phyloP scores from a whole-genome alignment of 495 filamentous ascomycete species.

The Penicillium pancosmium region DNA sequence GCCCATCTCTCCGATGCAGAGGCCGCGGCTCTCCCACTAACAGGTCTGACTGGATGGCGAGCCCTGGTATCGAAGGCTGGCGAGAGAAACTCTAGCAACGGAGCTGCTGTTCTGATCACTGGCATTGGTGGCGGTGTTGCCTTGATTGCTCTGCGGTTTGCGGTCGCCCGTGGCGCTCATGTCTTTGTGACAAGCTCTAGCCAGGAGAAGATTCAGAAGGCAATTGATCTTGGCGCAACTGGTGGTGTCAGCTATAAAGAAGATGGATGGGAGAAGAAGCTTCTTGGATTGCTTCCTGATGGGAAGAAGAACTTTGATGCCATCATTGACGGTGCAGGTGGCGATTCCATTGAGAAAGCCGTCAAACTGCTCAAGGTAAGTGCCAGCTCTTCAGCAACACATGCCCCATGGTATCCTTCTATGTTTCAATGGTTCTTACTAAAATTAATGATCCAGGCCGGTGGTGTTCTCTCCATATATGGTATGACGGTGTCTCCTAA shows the following conservation, averaged over 20 bases:
- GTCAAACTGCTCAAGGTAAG: slow-evolving; percentile 59
- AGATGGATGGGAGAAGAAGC: slow-evolving; percentile 68
- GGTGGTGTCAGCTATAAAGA: slow-evolving; percentile 72
- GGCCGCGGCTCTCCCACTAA: slow-evolving; percentile 79
- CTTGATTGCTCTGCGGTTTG: slow-evolving; percentile 69
- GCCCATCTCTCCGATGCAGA: slow-evolving; percentile 69
- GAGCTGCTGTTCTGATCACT: slow-evolving; percentile 70
- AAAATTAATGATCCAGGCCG: slow-evolving; percentile 35
- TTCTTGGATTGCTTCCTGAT: slow-evolving; percentile 56
- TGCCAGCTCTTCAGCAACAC: background rate
- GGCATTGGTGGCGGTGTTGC: slow-evolving; percentile 84
- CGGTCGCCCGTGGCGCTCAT: slow-evolving; percentile 62
- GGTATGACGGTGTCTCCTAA: slow-evolving; percentile 78
- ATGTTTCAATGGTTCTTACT: too few species aligned
- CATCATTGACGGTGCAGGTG: slow-evolving; percentile 77
- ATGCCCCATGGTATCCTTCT: too few species aligned
- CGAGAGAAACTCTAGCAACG: slow-evolving; percentile 53
- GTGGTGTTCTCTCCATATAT: slow-evolving; percentile 70
- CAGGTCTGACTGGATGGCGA: slow-evolving; percentile 85
- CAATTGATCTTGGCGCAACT: slow-evolving; percentile 64
- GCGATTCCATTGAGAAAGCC: slow-evolving; percentile 64
- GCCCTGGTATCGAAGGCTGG: slow-evolving; percentile 74
- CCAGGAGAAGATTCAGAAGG: slow-evolving; percentile 65
- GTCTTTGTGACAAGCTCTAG: slow-evolving; percentile 72
- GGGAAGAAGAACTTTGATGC: slow-evolving; percentile 64